Evolutionary conservation across 2,329 filamentous ascomycete genomes (phyloP), one percentile per base, ranked within the genome.

Genomic region (Ilyonectria sp.): DNA sequence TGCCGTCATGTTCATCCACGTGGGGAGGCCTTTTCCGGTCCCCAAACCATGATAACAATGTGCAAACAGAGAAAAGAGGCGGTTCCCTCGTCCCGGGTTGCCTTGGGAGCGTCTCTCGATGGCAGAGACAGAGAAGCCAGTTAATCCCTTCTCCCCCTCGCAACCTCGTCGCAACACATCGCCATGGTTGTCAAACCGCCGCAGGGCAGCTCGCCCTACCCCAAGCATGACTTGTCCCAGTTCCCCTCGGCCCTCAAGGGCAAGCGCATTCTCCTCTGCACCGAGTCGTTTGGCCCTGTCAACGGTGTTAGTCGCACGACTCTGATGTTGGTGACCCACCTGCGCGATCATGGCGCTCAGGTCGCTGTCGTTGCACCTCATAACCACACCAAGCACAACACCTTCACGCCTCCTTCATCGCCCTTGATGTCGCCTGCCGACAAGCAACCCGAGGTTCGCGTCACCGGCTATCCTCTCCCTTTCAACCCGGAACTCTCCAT

Each of bases 271-370:
- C 80, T 93, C 8, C 85, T 93, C 8, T 91, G 90, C 68, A 93
- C 91, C 15, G 91, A 93, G 76, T 93, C 90, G 1, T 91, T 92
- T 65, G 91, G 91, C 3, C 91, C 91, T 0, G 89, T 93, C 76
- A 93, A 93, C 75, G 91, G 91, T n/a, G 91, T 93, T 52, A 92
- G 89, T 74, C 86, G 90, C 68, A 93, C 91, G 5, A 93, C 91
- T 0, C 82, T 90, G 72, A 92, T 90, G 83, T 85, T 93, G 58
- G 89, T 93, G 60, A 88, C 90, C 76, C 91, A 93, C 71, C 82
- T 93, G 21, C 86, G 90, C 63, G 82, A 82, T n/a, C 82, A 93
- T 71, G 91, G 89, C 21, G 90, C 87, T 11, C 84, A 90, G 19
- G 87, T 93, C 56, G 89, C 90, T 9, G 89, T 92, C 6, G 90